Base-by-base conservation (phyloP, 345 rosid species). In the Theobroma cacao region DNA sequence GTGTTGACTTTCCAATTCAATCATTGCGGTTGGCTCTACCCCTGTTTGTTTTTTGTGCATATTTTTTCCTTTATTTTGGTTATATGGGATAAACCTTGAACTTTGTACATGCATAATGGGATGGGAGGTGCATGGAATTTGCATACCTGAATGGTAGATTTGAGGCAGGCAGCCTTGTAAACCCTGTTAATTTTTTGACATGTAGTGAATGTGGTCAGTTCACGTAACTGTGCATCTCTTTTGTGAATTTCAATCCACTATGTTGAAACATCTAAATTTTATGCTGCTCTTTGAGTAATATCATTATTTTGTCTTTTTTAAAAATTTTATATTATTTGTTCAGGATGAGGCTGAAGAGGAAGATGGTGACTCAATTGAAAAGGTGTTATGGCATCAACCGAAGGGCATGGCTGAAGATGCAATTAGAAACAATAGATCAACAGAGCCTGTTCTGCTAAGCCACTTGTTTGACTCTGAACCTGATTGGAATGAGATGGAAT, bases 371-470 rank as follows among this genome's bases (percentile, higher is more conserved):
- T 88, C 87, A 76, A 94, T 97, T 82, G 99, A 97, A 85, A 93
- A 90, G 83, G 98, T 97, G 77, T 85, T 97, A 36, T 97, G 99
- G 99, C 98, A 97, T 87, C 99, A 94, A 86, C 94, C 91, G 48
- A 94, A 81, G 85, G 93, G 98, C 78, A 85, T 81, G 85, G 91
- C 93, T 79, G 98, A 93, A 84, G 97, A 89, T 73, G 92, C 92
- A 76, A 65, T 61, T 45, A 85, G 81, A 78, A 88, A 87, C 77
- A 88, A 84, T 79, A 90, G 87, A 83, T 88, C 92, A 75, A 78
- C 87, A 20, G 95, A 88, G 71, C 99, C 99, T 79, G 86, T 87
- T 79, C 79, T 97, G 64, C 74, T 88, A 61, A 90, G 91, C 86
- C 89, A 88, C 85, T 78, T 93, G 83, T 94, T 90, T 89, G 94